Conservation (phyloP, 805 yeast species). For the Zygoascus bituminiphila region DNA sequence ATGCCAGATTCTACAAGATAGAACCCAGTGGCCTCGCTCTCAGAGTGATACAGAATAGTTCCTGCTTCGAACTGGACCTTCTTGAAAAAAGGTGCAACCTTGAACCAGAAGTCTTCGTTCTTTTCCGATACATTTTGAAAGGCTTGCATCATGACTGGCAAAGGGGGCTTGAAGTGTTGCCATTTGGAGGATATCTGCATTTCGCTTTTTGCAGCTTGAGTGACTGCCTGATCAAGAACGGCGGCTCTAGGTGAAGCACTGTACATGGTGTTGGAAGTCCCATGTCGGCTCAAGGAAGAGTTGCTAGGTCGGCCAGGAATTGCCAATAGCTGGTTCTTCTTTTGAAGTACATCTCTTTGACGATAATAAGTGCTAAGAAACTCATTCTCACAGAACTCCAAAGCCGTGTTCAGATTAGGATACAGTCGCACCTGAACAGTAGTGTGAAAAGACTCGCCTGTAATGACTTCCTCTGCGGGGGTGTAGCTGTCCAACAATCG, state of each 20-base stretch:
- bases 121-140: conserved; percentile 50
- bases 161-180: conserved; percentile 42
- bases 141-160: conserved; percentile 56
- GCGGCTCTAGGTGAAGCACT: conserved; percentile 24
- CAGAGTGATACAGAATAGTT: conserved; percentile 36
- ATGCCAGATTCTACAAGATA: conserved; percentile 53
- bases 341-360: conserved; percentile 23
- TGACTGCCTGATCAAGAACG: conserved; percentile 27
- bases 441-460: conserved; percentile 29
- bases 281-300: not conserved
- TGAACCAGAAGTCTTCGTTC: conserved; percentile 54
- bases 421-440: conserved; percentile 48
- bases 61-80: conserved; percentile 42
- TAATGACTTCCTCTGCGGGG: conserved; percentile 33
- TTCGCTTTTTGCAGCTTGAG: conserved; percentile 27
- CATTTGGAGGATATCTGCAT: conserved; percentile 21
- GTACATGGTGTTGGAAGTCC: conserved; percentile 10
- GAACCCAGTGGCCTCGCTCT: conserved; percentile 45
- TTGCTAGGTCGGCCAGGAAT: not conserved
- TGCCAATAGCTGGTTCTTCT: not conserved
- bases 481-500: conserved; percentile 47
- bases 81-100: conserved; percentile 48
- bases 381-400: conserved; percentile 96
- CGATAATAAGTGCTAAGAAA: conserved; percentile 58
- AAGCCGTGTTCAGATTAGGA: conserved; percentile 71